Conservation (phyloP, 306 rosid genomes). For the Lotus japonicus region DNA sequence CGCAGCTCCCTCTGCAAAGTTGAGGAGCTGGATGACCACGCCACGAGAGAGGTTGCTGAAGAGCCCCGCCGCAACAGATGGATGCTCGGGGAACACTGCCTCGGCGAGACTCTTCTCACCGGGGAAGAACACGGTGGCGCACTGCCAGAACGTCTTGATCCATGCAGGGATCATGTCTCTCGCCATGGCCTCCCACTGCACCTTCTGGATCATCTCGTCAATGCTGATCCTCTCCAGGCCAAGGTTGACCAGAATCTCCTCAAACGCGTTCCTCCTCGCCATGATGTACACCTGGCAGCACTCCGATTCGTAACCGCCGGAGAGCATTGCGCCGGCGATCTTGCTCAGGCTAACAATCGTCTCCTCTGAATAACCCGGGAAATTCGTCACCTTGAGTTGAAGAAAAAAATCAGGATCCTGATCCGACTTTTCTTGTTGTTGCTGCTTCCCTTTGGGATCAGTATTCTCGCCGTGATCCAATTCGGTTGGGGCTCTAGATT, state of each 20-base stretch:
- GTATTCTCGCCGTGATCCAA: conserved; percentile 3
- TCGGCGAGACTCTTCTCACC: conserved; percentile 39
- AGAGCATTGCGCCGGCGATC: conserved; percentile 33
- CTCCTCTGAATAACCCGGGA: conserved; percentile 44
- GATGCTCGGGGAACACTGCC: conserved; percentile 20
- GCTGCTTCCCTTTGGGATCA: conserved; percentile 28
- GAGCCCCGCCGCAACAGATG: conserved; percentile 2
- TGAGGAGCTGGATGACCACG: conserved; percentile 40
- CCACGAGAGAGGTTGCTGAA: conserved; percentile 40
- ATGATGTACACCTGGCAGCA: conserved; percentile 43
- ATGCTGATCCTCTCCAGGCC: conserved; percentile 54
- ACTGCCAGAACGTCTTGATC: conserved; percentile 36
- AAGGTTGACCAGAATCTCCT: conserved; percentile 20
- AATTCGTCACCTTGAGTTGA: not conserved
- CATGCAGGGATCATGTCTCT: conserved; percentile 50
- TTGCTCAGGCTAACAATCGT: conserved; percentile 26
- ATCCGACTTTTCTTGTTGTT: not conserved
- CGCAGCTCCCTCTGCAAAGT: conserved; percentile 50
- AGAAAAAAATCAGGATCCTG: too few species aligned
- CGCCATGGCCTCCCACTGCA: conserved; percentile 47
- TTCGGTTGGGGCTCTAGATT: conserved; percentile 20
- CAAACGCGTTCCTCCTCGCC: conserved; percentile 36
- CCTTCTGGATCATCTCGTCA: conserved; percentile 48
- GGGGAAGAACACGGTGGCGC: conserved; percentile 27
- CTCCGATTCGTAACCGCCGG: conserved; percentile 40